These are phyloP conservation scores for Tremellales sp. DNA, from an alignment of 1,284 basidiomycete species.

Conservation along the genomic window DNA sequence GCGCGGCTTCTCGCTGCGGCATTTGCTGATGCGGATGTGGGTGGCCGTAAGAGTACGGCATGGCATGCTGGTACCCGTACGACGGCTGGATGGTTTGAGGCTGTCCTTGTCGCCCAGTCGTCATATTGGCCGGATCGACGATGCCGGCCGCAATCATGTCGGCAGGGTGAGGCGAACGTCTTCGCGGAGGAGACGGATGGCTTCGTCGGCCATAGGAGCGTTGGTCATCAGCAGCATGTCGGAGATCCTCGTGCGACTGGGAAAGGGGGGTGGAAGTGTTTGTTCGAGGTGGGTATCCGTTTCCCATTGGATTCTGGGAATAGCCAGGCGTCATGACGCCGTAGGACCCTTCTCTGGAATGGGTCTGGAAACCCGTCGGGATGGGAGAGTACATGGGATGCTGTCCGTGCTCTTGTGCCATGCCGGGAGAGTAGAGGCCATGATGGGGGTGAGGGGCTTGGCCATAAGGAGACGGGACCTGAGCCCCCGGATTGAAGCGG, in stretches of 20 bases:
- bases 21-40: conserved; percentile 16
- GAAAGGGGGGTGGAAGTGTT: conserved; percentile 39
- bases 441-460: conserved; percentile 27
- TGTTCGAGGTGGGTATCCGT: conserved; percentile 39
- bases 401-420: conserved; percentile 35
- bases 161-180: conserved; percentile 28
- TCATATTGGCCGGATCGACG: conserved; percentile 34
- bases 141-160: conserved; percentile 35
- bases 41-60: conserved; percentile 13
- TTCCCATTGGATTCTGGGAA: conserved; percentile 30
- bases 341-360: conserved; percentile 42
- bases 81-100: conserved; percentile 4
- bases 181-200: conserved; percentile 13
- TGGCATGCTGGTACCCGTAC: conserved; percentile 7
- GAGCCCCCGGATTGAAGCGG: conserved; percentile 29
- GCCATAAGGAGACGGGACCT: conserved; percentile 31
- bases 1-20: background rate
- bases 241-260: conserved; percentile 23
- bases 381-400: conserved; percentile 40
- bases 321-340: conserved; percentile 30
- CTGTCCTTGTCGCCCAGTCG: background rate
- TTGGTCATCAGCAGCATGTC: conserved; percentile 18
- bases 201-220: conserved; percentile 15
- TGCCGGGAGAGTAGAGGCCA: conserved; percentile 32
- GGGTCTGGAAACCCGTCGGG: conserved; percentile 28